Evolutionary conservation across 2,329 filamentous ascomycete species (phyloP), one percentile per base, ranked within the genome.

Genomic region (Colletotrichum lupini): DNA sequence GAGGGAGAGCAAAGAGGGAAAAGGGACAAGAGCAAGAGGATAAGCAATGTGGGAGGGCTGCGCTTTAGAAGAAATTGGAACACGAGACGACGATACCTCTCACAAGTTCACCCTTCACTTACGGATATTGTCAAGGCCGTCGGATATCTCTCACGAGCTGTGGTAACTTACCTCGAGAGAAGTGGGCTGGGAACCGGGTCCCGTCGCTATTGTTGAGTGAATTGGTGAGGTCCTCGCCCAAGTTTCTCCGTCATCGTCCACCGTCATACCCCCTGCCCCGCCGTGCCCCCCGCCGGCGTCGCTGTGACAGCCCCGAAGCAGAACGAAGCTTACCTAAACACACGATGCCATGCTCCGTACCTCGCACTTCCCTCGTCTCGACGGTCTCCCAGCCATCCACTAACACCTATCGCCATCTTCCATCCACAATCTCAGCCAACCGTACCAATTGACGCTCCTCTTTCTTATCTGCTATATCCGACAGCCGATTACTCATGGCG

Each of bases 361-460:
- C 32, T 56, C 32, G 19, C 55, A 55, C 28, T 35, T 59, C 32
- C 57, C 57, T 35, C 57, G 32, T 37, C n/a, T 59, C 66, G 19
- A 22, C 6, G 9, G 32, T 32, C 32, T 32, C 32, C 32, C 26
- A n/a, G 42, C 55, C 67, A 66, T 70, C 32, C 26, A 61, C 26
- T 67, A 68, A 63, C 58, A 35, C 69, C 69, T 63, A 68, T 72
- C 69, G 58, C 69, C 69, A 32, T 67, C 30, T 30, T 53, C 35
- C 37, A 28, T 8, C 11, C 19, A 19, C 59, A 72, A 6, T 42
- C 37, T 42, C 14, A 42, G 37, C 16, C 37, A 42, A 52, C 59
- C 65, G 59, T 69, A 35, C 59, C 66, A 69, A 64, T 69, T 64
- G 66, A 62, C 46, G 60, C 26, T 19, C 19, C 37, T 52, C 49